Evolutionary conservation across 345 rosid species (phyloP).

Genomic region (Camelina neglecta): DNA sequence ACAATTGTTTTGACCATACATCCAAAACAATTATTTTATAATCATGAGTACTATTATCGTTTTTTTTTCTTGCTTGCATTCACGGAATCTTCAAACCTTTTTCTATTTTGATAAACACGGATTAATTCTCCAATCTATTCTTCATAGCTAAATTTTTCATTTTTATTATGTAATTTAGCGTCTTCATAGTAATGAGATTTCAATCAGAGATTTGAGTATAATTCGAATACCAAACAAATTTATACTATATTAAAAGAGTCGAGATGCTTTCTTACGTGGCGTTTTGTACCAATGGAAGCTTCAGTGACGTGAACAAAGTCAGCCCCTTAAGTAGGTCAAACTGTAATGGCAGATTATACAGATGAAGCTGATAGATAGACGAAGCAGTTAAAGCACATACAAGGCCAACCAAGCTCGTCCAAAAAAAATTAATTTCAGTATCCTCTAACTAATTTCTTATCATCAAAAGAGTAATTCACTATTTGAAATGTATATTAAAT

Average conservation of each 20-base stretch:
- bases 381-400: constrained; percentile 31
- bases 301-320: constrained; percentile 23
- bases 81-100: not conserved
- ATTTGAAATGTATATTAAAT: constrained; percentile 13
- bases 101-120: not conserved
- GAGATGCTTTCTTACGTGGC: not conserved
- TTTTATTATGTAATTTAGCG: not conserved
- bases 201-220: not conserved
- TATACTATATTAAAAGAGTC: not conserved
- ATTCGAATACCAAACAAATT: not conserved
- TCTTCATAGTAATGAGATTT: not conserved
- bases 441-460: constrained; percentile 30
- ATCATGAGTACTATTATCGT: not conserved
- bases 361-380: not conserved
- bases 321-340: constrained; percentile 26
- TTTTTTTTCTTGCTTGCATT: not conserved
- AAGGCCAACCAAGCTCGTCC: constrained; percentile 40
- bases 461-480: not conserved
- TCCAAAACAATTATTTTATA: not conserved
- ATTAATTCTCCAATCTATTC: not conserved
- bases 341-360: constrained; percentile 14
- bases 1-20: constrained; percentile 39
- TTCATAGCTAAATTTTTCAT: not conserved
- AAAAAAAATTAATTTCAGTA: constrained; percentile 19
- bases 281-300: not conserved